A percentile compares a stretch with the other conserved stretches of the same genome.
Evolutionary conservation across 805 yeast species (phyloP).

Genomic region (Cyberlindnera sargentensis): DNA sequence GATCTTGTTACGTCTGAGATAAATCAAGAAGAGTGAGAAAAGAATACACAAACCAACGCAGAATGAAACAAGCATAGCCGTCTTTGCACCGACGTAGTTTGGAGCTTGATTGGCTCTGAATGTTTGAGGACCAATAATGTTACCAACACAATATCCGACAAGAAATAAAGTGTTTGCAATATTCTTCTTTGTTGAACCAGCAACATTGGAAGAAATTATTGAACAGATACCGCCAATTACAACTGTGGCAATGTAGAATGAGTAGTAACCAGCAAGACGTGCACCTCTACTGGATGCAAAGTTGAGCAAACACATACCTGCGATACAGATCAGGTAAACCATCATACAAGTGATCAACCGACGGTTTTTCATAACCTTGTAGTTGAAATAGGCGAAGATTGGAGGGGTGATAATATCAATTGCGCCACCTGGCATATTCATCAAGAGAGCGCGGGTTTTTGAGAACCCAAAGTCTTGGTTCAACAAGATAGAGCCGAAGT

Average conservation of each 20-base stretch:
- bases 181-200: conserved; percentile 68
- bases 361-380: conserved; percentile 3
- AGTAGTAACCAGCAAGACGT: conserved; percentile 19
- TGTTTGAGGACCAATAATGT: conserved; percentile 68
- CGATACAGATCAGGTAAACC: conserved; percentile 2
- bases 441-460: conserved; percentile 10
- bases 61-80: conserved; percentile 17
- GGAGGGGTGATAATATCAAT: conserved; percentile 24
- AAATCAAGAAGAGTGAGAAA: conserved; percentile 22
- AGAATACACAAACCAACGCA: conserved; percentile 28
- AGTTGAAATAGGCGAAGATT: conserved; percentile 7
- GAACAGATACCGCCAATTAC: conserved; percentile 28
- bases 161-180: conserved; percentile 50
- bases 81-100: conserved; percentile 45
- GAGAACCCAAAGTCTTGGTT: conserved; percentile 14
- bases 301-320: conserved; percentile 10
- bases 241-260: conserved; percentile 30
- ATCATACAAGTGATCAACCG: conserved; percentile 5
- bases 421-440: conserved; percentile 29
- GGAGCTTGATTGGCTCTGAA: conserved; percentile 55
- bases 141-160: conserved; percentile 61
- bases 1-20: conserved; percentile 32
- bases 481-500: conserved; percentile 13
- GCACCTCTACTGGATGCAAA: conserved; percentile 13
- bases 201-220: conserved; percentile 40